These are phyloP conservation scores for Alternaria metachromatica DNA, from an alignment of 2,329 filamentous ascomycete genomes.

Conservation along the genomic window DNA sequence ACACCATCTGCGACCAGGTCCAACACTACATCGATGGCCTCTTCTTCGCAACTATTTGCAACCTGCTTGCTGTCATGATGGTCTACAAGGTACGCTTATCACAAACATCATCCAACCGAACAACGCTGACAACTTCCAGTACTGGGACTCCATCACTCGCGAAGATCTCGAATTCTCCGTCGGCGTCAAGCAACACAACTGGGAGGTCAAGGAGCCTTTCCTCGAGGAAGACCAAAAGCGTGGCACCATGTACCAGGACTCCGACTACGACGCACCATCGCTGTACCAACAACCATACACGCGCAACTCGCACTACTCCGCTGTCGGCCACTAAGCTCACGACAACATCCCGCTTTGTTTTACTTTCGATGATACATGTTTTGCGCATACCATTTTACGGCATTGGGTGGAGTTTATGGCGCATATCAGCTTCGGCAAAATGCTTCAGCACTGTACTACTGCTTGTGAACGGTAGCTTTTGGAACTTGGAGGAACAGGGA, in stretches of 20 bases:
- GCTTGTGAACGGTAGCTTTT: not conserved
- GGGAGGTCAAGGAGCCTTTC: slow-evolving; percentile 90
- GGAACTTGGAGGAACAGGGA: not conserved
- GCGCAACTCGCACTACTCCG: slow-evolving; percentile 46
- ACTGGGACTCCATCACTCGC: slow-evolving; percentile 98
- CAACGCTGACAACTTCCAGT: slow-evolving; percentile 60
- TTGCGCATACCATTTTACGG: slow-evolving; percentile 9
- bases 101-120: not conserved
- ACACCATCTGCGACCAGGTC: slow-evolving; percentile 80
- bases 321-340: slow-evolving; percentile 35
- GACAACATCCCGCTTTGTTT: not conserved
- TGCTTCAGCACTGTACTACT: not conserved
- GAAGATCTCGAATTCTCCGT: slow-evolving; percentile 99
- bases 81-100: slow-evolving; percentile 82
- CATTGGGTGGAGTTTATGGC: slow-evolving; percentile 21
- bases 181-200: slow-evolving; percentile 92
- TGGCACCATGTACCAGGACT: slow-evolving; percentile 75
- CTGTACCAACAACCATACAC: slow-evolving; percentile 48
- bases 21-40: slow-evolving; percentile 94
- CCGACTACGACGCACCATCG: slow-evolving; percentile 63
- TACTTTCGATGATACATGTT: slow-evolving; percentile 3
- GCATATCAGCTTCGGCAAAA: slow-evolving; percentile 4
- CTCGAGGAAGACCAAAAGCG: slow-evolving; percentile 77
- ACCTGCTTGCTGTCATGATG: slow-evolving; percentile 97
- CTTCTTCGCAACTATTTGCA: slow-evolving; percentile 93